These are phyloP conservation scores for Hordeum marinum DNA, from an alignment of 176 grass and related monocot genomes.

Conservation along the genomic window DNA sequence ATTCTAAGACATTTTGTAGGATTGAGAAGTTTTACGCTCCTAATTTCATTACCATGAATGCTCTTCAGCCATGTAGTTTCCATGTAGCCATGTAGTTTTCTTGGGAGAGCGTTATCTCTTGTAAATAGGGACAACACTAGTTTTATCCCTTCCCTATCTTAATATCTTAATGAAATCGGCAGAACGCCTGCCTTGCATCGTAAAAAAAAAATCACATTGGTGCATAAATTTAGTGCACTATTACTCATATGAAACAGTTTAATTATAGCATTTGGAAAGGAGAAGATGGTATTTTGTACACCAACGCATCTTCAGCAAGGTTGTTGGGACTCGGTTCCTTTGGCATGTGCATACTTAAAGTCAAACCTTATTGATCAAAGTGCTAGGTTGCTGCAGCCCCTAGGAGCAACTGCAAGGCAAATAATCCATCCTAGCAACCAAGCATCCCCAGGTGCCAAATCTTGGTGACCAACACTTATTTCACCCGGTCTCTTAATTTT, in stretches of 20 bases:
- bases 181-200: too few relatives aligned
- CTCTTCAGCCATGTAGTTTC: neutral
- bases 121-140: too few relatives aligned
- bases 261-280: neutral
- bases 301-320: neutral
- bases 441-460: too few relatives aligned
- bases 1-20: neutral
- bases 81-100: too few relatives aligned
- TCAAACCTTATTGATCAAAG: neutral
- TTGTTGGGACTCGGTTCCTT: neutral
- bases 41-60: neutral
- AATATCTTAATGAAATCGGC: too few relatives aligned
- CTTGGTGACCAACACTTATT: too few relatives aligned
- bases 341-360: neutral
- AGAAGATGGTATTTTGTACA: neutral
- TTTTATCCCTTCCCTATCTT: too few relatives aligned
- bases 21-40: neutral
- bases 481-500: too few relatives aligned
- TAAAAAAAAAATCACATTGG: too few relatives aligned
- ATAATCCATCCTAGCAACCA: too few relatives aligned
- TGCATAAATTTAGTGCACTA: neutral
- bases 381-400: neutral
- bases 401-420: too few relatives aligned
- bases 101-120: too few relatives aligned
- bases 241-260: neutral